phyloP scores from a whole-genome alignment of 345 rosid genomes.

The Mangifera indica region DNA sequence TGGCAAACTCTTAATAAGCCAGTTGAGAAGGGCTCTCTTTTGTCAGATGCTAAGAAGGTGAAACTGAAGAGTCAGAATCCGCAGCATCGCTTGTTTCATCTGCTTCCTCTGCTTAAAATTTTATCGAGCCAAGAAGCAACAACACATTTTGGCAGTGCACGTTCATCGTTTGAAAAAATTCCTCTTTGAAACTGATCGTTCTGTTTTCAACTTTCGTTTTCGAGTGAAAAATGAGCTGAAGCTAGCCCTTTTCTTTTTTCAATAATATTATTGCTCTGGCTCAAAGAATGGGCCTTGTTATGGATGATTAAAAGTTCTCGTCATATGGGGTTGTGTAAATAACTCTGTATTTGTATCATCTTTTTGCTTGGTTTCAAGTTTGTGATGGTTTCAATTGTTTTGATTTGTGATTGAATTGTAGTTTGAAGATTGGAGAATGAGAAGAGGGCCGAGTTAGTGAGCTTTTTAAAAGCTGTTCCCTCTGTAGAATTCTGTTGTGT shows the following conservation, averaged over 20 bases:
- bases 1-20: not conserved
- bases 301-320: not conserved
- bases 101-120: not conserved
- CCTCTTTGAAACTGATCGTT: not conserved
- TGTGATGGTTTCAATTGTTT: not conserved
- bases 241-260: not conserved
- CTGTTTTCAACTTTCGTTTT: too few species aligned
- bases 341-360: not conserved
- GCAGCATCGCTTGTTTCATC: too few species aligned
- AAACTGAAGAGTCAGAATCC: too few species aligned
- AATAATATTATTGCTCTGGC: not conserved
- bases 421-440: slow-evolving; percentile 37
- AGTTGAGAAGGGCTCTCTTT: too few species aligned
- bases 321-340: not conserved
- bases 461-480: slow-evolving; percentile 60
- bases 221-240: too few species aligned
- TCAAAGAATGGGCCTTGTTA: not conserved
- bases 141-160: not conserved
- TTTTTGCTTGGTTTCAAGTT: not conserved
- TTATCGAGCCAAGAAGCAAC: not conserved
- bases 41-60: too few species aligned
- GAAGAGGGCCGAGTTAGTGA: slow-evolving; percentile 42
- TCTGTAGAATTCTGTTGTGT: slow-evolving; percentile 81
- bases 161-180: slow-evolving; percentile 5
- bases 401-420: not conserved